These are phyloP conservation scores for Hemileia vastatrix DNA, from an alignment of 1,284 basidiomycete genomes.

Conservation along the genomic window DNA sequence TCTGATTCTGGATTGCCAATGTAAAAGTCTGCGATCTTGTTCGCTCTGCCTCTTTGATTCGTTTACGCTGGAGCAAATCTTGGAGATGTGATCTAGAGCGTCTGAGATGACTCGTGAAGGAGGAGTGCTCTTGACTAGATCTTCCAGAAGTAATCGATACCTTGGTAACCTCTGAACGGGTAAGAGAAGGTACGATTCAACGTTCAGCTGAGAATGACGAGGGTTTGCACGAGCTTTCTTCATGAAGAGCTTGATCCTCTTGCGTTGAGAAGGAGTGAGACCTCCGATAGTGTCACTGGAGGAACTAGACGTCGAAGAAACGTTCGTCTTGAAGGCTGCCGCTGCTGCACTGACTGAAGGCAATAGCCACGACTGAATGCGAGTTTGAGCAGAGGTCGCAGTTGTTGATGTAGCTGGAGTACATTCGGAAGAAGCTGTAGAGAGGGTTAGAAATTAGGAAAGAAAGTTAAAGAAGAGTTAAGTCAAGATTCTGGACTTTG, in stretches of 20 bases:
- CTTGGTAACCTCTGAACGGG: constrained; percentile 93
- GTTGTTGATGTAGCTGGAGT: constrained; percentile 89
- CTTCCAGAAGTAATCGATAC: constrained; percentile 64
- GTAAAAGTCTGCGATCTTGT: constrained; percentile 32
- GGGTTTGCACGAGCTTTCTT: constrained; percentile 54
- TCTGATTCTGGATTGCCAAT: constrained; percentile 75
- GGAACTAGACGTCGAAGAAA: neutral
- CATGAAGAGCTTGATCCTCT: constrained; percentile 72
- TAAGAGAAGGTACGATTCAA: constrained; percentile 85
- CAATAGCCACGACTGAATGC: constrained; percentile 65
- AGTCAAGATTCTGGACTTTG: constrained; percentile 88
- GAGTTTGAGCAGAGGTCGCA: constrained; percentile 79
- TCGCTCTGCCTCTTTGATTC: constrained; percentile 40
- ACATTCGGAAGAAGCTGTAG: no score
- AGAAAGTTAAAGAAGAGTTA: no score
- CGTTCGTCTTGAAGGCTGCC: constrained; percentile 19
- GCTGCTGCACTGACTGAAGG: constrained; percentile 1
- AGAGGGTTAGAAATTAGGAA: no score
- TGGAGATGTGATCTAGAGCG: constrained; percentile 36
- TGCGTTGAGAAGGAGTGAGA: constrained; percentile 63
- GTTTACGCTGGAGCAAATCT: constrained; percentile 40
- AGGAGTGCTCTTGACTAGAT: constrained; percentile 36
- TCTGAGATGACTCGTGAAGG: constrained; percentile 23
- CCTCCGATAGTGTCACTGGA: neutral
- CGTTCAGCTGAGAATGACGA: constrained; percentile 81